Conservation (phyloP, 2,329 filamentous ascomycete species). For the Coniella vitis region DNA sequence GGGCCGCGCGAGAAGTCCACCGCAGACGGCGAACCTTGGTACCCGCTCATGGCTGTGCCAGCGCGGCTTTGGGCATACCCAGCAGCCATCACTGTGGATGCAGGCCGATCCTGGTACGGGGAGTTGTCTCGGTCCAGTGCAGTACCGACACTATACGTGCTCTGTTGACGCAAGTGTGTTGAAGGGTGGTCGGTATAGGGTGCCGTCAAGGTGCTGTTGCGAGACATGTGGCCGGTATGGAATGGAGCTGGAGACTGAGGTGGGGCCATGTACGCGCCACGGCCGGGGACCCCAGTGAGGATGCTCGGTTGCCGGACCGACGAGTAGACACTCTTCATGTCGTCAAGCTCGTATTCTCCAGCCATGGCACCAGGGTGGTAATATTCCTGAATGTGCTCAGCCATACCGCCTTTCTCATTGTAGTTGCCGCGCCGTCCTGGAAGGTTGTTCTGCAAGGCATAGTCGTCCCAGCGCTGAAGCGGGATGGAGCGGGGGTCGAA, state of each 20-base stretch:
- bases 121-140: constrained; percentile 42
- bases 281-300: constrained; percentile 71
- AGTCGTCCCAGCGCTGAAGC: constrained; percentile 95
- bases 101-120: constrained; percentile 51
- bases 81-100: constrained; percentile 34
- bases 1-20: constrained; percentile 56
- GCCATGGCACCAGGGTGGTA: constrained; percentile 56
- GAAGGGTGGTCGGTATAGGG: constrained; percentile 41
- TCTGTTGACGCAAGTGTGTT: constrained; percentile 49
- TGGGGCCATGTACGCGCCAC: constrained; percentile 64
- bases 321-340: constrained; percentile 94
- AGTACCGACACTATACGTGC: constrained; percentile 60
- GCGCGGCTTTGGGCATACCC: constrained; percentile 21
- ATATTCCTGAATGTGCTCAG: constrained; percentile 63
- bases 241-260: constrained; percentile 74
- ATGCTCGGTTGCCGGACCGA: constrained; percentile 85
- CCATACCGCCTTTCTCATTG: constrained; percentile 53
- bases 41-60: constrained; percentile 40
- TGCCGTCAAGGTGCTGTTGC: constrained; percentile 37
- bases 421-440: constrained; percentile 78
- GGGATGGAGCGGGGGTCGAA: constrained; percentile 93
- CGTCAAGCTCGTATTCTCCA: constrained; percentile 80
- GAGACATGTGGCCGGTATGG: constrained; percentile 36
- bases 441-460: constrained; percentile 77
- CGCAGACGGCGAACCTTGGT: constrained; percentile 33